Evolutionary conservation across 768 basidiomycete genomes (phyloP), one percentile per base, ranked within the genome.

Genomic region (Boletus fagicola): DNA sequence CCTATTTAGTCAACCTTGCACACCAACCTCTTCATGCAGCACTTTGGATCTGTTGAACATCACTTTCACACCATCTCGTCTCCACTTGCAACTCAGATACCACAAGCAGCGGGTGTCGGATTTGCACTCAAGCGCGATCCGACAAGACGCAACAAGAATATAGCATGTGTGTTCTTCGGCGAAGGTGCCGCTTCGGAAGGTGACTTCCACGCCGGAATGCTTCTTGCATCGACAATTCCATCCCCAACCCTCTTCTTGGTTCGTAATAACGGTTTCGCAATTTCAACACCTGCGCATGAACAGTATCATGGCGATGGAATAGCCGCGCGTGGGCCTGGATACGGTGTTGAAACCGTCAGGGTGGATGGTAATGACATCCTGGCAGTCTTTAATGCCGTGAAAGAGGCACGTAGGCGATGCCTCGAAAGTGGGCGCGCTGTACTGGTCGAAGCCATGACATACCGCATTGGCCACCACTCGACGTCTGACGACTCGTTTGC

Each of bases 11-110:
- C 35, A 33, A 18, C 26, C 35, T 30, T 12, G 13, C 24, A 24
- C 35, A 11, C 51, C 61, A n/a, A 62, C 39, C n/a, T 49, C 48
- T 53, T 59, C 64, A 42, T 58, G 24, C 30, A 93, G 83, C 94
- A 98, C 67, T 93, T 94, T 71, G 91, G 92, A 15, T 93, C 93
- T 6, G 80, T 82, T 1, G 75, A 84, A 56, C 83, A 89, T 57
- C 94, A 96, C 70, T 96, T 95, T 70, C 91, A 94, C 73, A 92
- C 91, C 20, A 97, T 97, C 58, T 97, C 95, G 4, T 94, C 92
- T 7, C 90, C 94, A 1, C 79, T 98, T 28, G 92, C 90, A 11
- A 98, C 95, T 1, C 94, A 98, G 73, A 92, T 97, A 63, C 94
- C 92, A 8, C 93, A 95, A 72, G 95, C 93, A 24, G 94, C 94